Evolutionary conservation across 1,139 yeast genomes (phyloP), one percentile per base, ranked within the genome.

Genomic region (Meyerozyma smithsonii): DNA sequence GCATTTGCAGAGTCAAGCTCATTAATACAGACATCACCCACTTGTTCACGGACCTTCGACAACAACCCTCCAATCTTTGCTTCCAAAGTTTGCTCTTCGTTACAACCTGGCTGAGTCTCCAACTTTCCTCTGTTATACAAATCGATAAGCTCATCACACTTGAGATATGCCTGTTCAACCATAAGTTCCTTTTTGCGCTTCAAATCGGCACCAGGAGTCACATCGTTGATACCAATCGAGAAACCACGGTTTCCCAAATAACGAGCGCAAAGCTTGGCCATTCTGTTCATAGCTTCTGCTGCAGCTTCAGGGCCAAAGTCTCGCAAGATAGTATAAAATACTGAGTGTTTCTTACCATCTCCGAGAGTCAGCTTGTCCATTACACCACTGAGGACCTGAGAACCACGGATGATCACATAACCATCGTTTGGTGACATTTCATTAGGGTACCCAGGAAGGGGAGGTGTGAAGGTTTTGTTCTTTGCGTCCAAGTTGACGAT

Each of bases 361-460:
- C 99, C 99, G 10, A 94, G 72, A 1, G 92, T 79, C 17, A 95
- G 86, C 63, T 94, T 94, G 63, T 94, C 99, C 98, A 94, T 92
- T 21, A 87, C 87, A 47, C 99, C 99, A 54, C 92, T 76, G 52
- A 94, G 69, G 37, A 94, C 80, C 50, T 89, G 78, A 1, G 97
- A 88, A 15, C 96, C 96, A 54, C 97, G 74, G 43, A 94, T 86
- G 39, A 94, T 68, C 26, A 92, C 94, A 56, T 73, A 94, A 8
- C 98, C 97, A 61, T 94, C 99, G 58, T 92, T 94, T 28, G 95
- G 96, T 3, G 97, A 89, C 97, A 94, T 89, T 62, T 94, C 98
- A 49, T 75, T 82, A 1, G 96, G 95, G 42, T 74, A 69, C 3
- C 78, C 77, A 42, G 76, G 75, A 24, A 72, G 64, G 15, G 79